phyloP scores from a whole-genome alignment of 2,329 filamentous ascomycete genomes.

The Paracoccidioides lutzii region DNA sequence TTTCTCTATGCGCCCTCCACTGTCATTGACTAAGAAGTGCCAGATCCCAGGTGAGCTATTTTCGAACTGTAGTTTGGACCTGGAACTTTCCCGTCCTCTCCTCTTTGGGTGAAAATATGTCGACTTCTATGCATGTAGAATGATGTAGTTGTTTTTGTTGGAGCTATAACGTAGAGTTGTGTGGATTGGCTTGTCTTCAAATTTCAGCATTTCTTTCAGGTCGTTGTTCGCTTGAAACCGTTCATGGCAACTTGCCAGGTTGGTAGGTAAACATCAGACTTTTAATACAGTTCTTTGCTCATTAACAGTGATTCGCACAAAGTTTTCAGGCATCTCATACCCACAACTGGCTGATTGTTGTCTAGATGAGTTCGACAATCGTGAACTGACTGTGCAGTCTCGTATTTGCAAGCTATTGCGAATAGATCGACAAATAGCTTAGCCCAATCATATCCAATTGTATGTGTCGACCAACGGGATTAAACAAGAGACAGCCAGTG shows the following conservation, averaged over 20 bases:
- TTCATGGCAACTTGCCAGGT: too few species aligned
- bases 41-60: neutral
- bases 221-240: neutral
- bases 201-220: neutral
- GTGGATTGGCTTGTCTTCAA: neutral
- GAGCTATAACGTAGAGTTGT: too few species aligned
- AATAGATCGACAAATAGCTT: too few species aligned
- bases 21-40: neutral
- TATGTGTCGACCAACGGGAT: too few species aligned
- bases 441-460: too few species aligned
- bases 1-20: neutral
- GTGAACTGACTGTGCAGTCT: neutral
- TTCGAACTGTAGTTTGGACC: neutral
- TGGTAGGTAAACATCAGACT: too few species aligned
- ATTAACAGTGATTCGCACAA: neutral
- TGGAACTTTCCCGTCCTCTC: too few species aligned
- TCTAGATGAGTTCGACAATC: neutral
- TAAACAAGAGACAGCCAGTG: too few species aligned
- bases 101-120: too few species aligned
- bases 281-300: neutral
- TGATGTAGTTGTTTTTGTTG: too few species aligned
- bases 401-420: neutral
- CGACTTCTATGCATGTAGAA: too few species aligned
- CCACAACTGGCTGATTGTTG: neutral
- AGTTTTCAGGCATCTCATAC: neutral